Base-by-base conservation (phyloP, 129 eudicot species). In the Kitagawia praeruptora region DNA sequence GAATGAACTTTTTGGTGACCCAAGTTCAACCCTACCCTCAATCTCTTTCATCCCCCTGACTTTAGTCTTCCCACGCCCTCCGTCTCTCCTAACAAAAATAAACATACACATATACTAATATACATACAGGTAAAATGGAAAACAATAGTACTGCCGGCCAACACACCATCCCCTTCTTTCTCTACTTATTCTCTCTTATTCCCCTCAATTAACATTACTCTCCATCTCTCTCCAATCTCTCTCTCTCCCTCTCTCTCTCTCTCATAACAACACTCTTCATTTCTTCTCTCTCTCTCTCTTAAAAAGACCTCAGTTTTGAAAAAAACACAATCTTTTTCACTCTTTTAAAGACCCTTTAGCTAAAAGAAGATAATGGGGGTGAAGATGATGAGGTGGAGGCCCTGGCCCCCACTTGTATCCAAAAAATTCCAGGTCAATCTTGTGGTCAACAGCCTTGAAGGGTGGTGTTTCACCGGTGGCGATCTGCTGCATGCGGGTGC, bases 321-420 rank as follows among this genome's bases (percentile, higher is more conserved):
- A 58, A 58, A 23, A 8, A 58, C 14, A 58, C 14, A 8, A 58
- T 8, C 34, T 61, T 61, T 61, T 61, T 8, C 69, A 61, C 34
- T 25, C 69, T 61, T 61, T 25, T n/a, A 28, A n/a, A 61, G 1
- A 58, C 66, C 66, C 66, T 58, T 54, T 16, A 23, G 13, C 66
- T n/a, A 61, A 23, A 61, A n/a, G 34, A 58, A 15, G 19, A 8
- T 19, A 85, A 93, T 93, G 98, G 98, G 88, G 83, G 96, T 87
- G 85, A 93, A 89, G 87, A 93, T 93, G 91, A 93, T 93, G 82
- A 91, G 86, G 85, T 93, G 98, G 98, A 69, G 97, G 79, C 98
- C 98, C 63, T 93, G 98, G 97, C 96, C 97, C 49, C 96, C 96
- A 47, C 87, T 87, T 13, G 56, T 86, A 78, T 86, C 98, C 3